phyloP scores from a whole-genome alignment of 2,329 filamentous ascomycete species.

The Sporothrix protearum region DNA sequence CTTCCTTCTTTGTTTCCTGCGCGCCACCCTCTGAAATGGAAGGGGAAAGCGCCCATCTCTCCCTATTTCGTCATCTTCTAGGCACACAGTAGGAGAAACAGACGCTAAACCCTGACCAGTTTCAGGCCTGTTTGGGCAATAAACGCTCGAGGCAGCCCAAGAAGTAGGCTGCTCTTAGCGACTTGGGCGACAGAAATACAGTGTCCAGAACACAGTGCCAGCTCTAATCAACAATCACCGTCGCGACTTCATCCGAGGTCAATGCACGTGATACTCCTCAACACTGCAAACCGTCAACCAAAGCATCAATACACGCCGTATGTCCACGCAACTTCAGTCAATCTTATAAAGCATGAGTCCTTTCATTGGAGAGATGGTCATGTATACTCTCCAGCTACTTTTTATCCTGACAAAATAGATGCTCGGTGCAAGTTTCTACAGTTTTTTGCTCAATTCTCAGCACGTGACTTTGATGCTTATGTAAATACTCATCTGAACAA shows the following conservation, averaged over 20 bases:
- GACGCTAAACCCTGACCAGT: background rate
- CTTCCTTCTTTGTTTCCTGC: background rate
- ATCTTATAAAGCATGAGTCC: background rate
- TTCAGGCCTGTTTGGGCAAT: too few relatives aligned
- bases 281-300: background rate
- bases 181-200: background rate
- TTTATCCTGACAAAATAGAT: background rate
- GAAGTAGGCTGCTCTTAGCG: background rate
- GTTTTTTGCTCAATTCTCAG: background rate
- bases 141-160: background rate
- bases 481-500: background rate
- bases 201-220: background rate
- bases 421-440: background rate
- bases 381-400: background rate
- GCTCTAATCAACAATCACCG: background rate
- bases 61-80: background rate
- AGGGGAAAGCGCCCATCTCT: constrained; percentile 8
- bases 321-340: background rate
- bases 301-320: background rate
- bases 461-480: background rate
- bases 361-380: background rate
- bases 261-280: background rate
- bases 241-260: background rate
- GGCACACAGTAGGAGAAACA: background rate
- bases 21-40: constrained; percentile 6